Base-by-base conservation (phyloP, 176 grass and related monocot species). In the Paspalum vaginatum region DNA sequence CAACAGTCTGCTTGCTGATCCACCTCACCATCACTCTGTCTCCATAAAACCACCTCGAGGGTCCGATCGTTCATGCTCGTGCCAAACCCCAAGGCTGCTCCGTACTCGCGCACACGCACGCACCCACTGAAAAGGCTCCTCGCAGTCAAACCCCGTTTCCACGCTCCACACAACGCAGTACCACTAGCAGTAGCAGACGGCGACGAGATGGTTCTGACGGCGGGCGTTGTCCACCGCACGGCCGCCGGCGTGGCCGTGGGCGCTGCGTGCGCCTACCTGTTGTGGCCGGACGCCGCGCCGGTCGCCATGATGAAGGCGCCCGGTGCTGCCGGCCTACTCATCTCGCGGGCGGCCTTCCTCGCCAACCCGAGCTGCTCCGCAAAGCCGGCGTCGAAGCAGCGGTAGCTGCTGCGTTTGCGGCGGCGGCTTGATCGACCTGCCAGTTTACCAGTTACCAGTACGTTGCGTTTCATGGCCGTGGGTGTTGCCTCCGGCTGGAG, bases 281-380 rank as follows among this genome's bases (percentile, higher is more conserved):
- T 86, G 18, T 74, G 68, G 84, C 84, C 84, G 39, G 24, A 25
- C 0, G 51, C 75, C 38, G 66, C 24, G 12, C 74, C 82, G 9
- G 32, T 27, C 24, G 83, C 10, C 27, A 61, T 78, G 83, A 85
- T 85, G 83, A 85, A 85, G 55, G 83, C 83, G 2, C 65, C 83
- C 2, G 55, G 75, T 6, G 45, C 65, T 0, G 66, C 44, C 0
- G 83, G 75, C 0, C 13, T 85, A 0, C 11, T 85, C 4, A 85
- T 85, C 16, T 79, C 75, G n/a, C 54, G 65, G 10, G 10, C 74
- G n/a, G 82, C 83, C 4, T 85, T 85, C 74, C 6, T 60, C 0
- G 83, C 83, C 2, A 85, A 79, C 17, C 75, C 83, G 0, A 62
- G 11, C 74, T 78, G 32, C 75, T 85, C 18, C 75, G 65, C 55